Base-by-base conservation (phyloP, 2,329 filamentous ascomycete genomes). In the Xylaria sp. region DNA sequence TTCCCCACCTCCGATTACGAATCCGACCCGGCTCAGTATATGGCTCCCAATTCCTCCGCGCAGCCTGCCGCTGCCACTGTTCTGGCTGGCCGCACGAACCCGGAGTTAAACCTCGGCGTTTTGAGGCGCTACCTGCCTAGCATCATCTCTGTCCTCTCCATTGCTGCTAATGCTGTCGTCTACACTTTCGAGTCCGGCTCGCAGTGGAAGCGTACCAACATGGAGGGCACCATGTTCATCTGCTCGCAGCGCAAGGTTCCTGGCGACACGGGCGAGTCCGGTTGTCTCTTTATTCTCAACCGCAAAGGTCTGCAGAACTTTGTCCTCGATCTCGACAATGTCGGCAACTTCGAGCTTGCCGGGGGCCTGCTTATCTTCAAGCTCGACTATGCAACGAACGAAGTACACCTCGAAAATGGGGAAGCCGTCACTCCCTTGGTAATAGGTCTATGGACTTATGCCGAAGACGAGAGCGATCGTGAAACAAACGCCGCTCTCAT, bases 151-250 rank as follows among this genome's bases (percentile, higher is more conserved):
- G 93, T 98, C 77, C 85, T 93, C 71, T 91, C 92, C 71, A 91
- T 96, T 73, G 93, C 93, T 5, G 91, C 92, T 37, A 97, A 95
- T 76, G 92, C 92, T 29, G 93, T 96, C 42, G 87, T 98, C 73
- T 98, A 98, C 84, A 88, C 87, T 57, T 96, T 97, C 82, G 66
- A 71, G 53, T 66, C 69, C 1, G 69, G 88, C 86, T 70, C 85
- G 4, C 85, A 88, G 68, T 98, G 96, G 96, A 92, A 96, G 78
- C 97, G 97, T 83, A 88, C 88, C 54, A 92, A 91, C 65, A 87
- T 94, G 12, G 94, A 97, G 81, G 96, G 96, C 47, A 92, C 93
- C 13, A 84, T 98, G 72, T 99, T 98, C 79, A 88, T 98, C 62
- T 97, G 93, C 83, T 87, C 92, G 71, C 85, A 88, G 77, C 74